phyloP scores from a whole-genome alignment of 129 eudicot species.

The Calendula officinalis region DNA sequence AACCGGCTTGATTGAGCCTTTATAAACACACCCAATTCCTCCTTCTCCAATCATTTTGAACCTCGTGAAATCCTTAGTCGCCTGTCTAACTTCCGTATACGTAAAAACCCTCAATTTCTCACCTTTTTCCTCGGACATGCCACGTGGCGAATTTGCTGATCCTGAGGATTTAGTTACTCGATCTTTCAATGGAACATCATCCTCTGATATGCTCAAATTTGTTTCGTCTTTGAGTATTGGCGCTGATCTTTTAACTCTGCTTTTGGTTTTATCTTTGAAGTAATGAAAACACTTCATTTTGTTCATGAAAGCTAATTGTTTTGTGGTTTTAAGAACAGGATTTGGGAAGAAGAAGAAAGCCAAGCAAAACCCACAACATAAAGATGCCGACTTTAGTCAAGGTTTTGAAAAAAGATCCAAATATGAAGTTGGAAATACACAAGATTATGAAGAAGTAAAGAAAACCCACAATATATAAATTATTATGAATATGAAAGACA shows the following conservation, averaged over 20 bases:
- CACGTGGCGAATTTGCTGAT: constrained; percentile 51
- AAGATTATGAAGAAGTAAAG: background rate
- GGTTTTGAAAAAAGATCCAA: background rate
- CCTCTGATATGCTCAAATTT: constrained; percentile 38
- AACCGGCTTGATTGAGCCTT: constrained; percentile 59
- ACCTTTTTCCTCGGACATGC: constrained; percentile 72
- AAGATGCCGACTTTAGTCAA: constrained; percentile 8
- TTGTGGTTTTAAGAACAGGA: constrained; percentile 3
- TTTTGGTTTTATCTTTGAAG: constrained; percentile 55
- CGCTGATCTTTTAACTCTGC: constrained; percentile 67
- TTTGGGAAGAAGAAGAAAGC: constrained; percentile 13
- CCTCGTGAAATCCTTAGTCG: constrained; percentile 68
- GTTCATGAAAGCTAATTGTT: constrained; percentile 17
- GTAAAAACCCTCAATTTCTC: constrained; percentile 71
- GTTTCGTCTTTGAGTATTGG: constrained; percentile 49
- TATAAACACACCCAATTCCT: constrained; percentile 87
- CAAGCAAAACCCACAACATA: constrained; percentile 4
- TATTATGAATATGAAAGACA: no score
- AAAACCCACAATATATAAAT: constrained; percentile 18
- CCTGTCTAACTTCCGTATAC: constrained; percentile 61
- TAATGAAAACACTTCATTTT: constrained; percentile 79
- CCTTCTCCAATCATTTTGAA: constrained; percentile 87
- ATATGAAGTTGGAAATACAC: background rate
- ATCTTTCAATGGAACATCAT: constrained; percentile 36
- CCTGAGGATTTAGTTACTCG: constrained; percentile 61